Evolutionary conservation across 2,329 filamentous ascomycete genomes (phyloP), one percentile per base, ranked within the genome.

Genomic region (Eutypa lata): DNA sequence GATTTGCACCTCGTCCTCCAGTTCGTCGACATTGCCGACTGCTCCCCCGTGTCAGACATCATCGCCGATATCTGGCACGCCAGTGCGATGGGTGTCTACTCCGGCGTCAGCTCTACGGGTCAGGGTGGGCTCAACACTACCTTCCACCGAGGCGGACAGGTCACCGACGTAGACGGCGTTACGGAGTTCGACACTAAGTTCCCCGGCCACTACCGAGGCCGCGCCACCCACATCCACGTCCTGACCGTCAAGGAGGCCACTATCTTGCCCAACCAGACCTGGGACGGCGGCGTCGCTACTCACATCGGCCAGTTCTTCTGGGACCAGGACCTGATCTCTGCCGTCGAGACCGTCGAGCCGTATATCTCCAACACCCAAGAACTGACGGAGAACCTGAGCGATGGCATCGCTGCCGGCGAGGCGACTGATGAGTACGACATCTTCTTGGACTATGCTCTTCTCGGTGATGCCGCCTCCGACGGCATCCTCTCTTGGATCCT

Each of bases 271-370:
- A 82, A 83, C 68, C 71, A 73, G 57, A 82, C 79, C 48, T 62
- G 63, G 45, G 61, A 69, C n/a, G 75, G 73, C 54, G 75, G 79
- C 28, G 71, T 69, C 44, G 71, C 79, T 40, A 76, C 78, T 3
- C 80, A 85, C 67, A 76, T 84, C 44, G 81, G 81, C n/a, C 81
- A 86, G 64, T 66, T 84, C 51, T 85, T 82, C 73, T 80, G 83
- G 64, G 79, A 84, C 64, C 77, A 83, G 59, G 71, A 73, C 59
- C 75, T 85, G 26, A 75, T 81, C 57, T 53, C 62, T 5, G 60
- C 71, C 33, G 79, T 83, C 51, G 76, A 80, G 56, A 60, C 63
- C 21, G 70, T 68, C 2, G 57, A 63, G 2, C 80, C 81, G 1
- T 78, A 78, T 65, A 62, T 47, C 33, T 63, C 63, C 50, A 78